Conservation (phyloP, 1,284 basidiomycete species). For the Sporisorium reilianum region DNA sequence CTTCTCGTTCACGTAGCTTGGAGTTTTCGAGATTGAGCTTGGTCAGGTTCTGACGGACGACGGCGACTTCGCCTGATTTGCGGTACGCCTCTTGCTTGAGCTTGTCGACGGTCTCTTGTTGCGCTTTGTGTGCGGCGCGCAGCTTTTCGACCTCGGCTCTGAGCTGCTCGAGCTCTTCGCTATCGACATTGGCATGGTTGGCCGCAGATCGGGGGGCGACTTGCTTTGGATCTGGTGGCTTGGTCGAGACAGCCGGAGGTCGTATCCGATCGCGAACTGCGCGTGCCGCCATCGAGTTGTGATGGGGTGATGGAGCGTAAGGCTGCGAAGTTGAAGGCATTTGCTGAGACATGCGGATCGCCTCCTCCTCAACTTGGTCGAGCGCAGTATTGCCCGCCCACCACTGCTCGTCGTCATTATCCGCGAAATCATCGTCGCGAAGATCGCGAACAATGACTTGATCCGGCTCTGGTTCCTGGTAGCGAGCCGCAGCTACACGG, state of each 20-base stretch:
- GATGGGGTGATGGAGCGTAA: neutral
- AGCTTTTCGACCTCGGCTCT: constrained; percentile 42
- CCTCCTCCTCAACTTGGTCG: constrained; percentile 48
- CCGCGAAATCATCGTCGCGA: constrained; percentile 37
- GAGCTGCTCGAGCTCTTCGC: constrained; percentile 26
- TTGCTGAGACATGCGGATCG: constrained; percentile 54
- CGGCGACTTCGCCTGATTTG: constrained; percentile 56
- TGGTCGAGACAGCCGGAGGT: neutral
- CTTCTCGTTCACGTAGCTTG: constrained; percentile 49
- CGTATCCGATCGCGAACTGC: neutral
- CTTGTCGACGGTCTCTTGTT: constrained; percentile 45
- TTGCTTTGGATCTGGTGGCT: constrained; percentile 21
- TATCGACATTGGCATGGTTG: neutral
- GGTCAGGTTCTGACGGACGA: constrained; percentile 57
- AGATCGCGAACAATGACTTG: constrained; percentile 44
- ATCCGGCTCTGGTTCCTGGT: constrained; percentile 26
- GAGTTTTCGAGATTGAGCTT: constrained; percentile 52
- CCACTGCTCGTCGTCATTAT: constrained; percentile 46
- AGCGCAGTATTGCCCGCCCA: constrained; percentile 44
- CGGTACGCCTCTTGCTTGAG: constrained; percentile 49
- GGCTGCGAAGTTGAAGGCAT: constrained; percentile 23
- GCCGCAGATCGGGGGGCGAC: neutral
- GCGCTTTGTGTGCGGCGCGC: constrained; percentile 32
- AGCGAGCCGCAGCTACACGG: constrained; percentile 4
- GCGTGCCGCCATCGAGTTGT: neutral